These are phyloP conservation scores for Ceratocystis lukuohia DNA, from an alignment of 2,329 filamentous ascomycete species.

Conservation along the genomic window DNA sequence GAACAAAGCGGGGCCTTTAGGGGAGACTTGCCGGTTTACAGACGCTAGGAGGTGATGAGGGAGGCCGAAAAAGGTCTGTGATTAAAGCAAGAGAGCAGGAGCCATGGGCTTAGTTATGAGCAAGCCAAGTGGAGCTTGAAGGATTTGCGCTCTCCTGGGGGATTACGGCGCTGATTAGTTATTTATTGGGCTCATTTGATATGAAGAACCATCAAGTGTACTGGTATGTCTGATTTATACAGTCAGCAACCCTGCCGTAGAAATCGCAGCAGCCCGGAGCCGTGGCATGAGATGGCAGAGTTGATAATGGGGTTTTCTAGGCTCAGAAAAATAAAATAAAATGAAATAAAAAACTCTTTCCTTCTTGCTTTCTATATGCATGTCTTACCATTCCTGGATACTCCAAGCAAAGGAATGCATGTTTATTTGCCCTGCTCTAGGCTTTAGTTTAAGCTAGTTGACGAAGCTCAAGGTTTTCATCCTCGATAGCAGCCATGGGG, in stretches of 20 bases:
- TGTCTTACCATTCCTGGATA: background rate
- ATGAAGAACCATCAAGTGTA: background rate
- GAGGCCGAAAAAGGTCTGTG: background rate
- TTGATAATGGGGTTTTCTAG: background rate
- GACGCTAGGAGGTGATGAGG: background rate
- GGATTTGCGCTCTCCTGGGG: slow-evolving; percentile 1
- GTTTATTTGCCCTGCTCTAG: background rate
- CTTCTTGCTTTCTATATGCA: background rate
- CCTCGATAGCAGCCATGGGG: slow-evolving; percentile 1
- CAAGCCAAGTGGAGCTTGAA: background rate
- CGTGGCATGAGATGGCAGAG: background rate
- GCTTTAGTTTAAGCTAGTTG: background rate
- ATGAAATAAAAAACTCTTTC: background rate
- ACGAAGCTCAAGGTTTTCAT: background rate
- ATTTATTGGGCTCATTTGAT: background rate
- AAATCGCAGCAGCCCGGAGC: background rate
- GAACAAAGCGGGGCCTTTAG: slow-evolving; percentile 7
- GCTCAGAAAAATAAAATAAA: too few relatives aligned
- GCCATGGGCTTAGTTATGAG: background rate
- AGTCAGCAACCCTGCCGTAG: background rate
- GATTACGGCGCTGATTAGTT: background rate
- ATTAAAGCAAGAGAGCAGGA: slow-evolving; percentile 1
- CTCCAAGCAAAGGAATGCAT: background rate
- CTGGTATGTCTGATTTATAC: background rate
- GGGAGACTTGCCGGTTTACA: background rate